Percentiles rank a stretch among this genome's conserved stretches.
Evolutionary conservation across 2,329 filamentous ascomycete species (phyloP).

Genomic region (Talaromyces pinophilus): DNA sequence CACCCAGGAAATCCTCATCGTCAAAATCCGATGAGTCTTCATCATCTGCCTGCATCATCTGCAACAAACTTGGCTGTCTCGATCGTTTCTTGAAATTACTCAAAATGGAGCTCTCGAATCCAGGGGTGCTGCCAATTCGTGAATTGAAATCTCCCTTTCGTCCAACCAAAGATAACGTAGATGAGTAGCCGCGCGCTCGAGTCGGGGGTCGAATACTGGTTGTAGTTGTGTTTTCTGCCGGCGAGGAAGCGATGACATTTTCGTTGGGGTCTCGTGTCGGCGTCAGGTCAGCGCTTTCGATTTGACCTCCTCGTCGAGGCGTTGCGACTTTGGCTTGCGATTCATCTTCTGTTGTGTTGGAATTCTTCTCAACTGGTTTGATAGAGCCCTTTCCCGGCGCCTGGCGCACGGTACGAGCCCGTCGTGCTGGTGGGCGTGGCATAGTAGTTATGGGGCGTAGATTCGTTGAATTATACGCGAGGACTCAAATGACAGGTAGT

Average conservation of each 20-base stretch:
- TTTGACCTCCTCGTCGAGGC: conserved; percentile 3
- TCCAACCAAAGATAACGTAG: conserved; percentile 41
- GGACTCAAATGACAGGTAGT: neutral
- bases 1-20: conserved; percentile 47
- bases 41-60: conserved; percentile 46
- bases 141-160: conserved; percentile 40
- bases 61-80: conserved; percentile 48
- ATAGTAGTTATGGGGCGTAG: conserved; percentile 25
- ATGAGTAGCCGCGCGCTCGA: conserved; percentile 43
- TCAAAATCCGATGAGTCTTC: conserved; percentile 39
- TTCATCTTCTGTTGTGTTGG: neutral
- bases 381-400: conserved; percentile 16
- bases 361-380: conserved; percentile 11
- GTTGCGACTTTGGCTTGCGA: conserved; percentile 7
- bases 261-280: conserved; percentile 36
- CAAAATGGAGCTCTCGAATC: conserved; percentile 46
- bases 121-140: conserved; percentile 43
- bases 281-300: conserved; percentile 31
- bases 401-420: conserved; percentile 29
- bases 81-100: conserved; percentile 48
- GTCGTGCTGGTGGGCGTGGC: conserved; percentile 35
- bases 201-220: conserved; percentile 40
- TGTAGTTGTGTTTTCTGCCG: conserved; percentile 36
- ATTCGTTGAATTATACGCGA: neutral
- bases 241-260: conserved; percentile 40